Percentiles rank a stretch among this genome's conserved stretches.
These are phyloP conservation scores for Straminergon stramineum DNA, from an alignment of 225 moss, liverwort and hornwort genomes.

Conservation along the genomic window DNA sequence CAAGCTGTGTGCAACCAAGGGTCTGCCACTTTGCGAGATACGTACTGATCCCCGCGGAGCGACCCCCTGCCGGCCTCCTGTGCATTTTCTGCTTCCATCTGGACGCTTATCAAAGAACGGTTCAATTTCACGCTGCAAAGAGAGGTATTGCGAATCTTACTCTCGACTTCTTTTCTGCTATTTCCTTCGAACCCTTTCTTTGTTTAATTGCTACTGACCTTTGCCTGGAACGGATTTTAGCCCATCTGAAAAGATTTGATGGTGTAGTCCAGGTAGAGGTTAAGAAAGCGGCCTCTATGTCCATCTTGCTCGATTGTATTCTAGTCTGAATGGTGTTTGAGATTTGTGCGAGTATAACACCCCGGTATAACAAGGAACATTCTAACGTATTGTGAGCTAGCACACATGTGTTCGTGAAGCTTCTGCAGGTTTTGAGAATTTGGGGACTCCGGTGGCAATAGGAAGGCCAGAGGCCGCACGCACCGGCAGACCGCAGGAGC, in stretches of 20 bases:
- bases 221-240: not conserved
- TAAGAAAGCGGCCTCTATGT: not conserved
- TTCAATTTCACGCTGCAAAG: not conserved
- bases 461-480: too few species aligned
- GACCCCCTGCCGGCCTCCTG: not conserved
- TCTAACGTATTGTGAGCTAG: not conserved
- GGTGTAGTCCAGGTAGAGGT: not conserved
- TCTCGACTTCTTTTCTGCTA: not conserved
- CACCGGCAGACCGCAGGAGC: not conserved
- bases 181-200: not conserved
- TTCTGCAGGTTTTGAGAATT: not conserved
- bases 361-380: too few species aligned
- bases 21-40: not conserved
- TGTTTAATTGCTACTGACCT: not conserved
- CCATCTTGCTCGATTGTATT: not conserved
- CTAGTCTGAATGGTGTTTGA: not conserved
- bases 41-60: not conserved
- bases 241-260: not conserved
- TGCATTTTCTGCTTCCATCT: not conserved
- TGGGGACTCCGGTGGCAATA: not conserved
- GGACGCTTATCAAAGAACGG: not conserved
- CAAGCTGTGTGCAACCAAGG: conserved; percentile 67
- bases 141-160: not conserved
- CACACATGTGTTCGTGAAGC: not conserved
- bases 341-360: not conserved